phyloP scores from a whole-genome alignment of 441 rosid species.

The Adansonia grandidieri region DNA sequence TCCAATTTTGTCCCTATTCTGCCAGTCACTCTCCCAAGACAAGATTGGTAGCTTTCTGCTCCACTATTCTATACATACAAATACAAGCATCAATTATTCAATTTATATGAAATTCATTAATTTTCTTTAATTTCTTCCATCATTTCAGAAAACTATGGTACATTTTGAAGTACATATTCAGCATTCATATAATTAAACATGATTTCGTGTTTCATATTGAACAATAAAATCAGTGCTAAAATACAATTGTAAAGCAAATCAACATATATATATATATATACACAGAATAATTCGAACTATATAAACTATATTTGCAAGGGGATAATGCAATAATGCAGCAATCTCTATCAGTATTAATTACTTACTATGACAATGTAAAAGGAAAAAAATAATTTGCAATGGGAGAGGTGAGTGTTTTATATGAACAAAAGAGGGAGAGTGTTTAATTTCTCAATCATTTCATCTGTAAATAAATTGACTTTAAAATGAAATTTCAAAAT shows the following conservation, averaged over 20 bases:
- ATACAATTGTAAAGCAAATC: not conserved
- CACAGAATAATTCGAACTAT: not conserved
- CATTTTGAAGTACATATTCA: no score
- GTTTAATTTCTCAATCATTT: not conserved
- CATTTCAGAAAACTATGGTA: no score
- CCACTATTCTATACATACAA: no score
- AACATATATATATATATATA: not conserved
- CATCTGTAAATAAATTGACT: constrained; percentile 26
- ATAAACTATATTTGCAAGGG: not conserved
- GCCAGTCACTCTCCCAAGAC: constrained; percentile 1
- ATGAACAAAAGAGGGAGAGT: constrained; percentile 39
- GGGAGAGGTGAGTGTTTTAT: constrained; percentile 14
- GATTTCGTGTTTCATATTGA: not conserved
- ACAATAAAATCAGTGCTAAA: not conserved
- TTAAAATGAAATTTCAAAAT: not conserved
- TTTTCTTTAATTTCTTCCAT: not conserved
- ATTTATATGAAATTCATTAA: not conserved
- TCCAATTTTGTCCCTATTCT: constrained; percentile 30
- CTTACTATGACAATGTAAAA: constrained; percentile 22
- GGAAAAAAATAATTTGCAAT: constrained; percentile 20
- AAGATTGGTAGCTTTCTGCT: no score
- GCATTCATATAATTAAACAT: no score
- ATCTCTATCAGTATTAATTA: constrained; percentile 24
- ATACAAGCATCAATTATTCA: not conserved
- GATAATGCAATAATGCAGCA: constrained; percentile 23